A percentile compares a stretch with the other conserved stretches of the same genome.
Conservation (phyloP, 2,329 filamentous ascomycete genomes). For the Uncinocarpus reesii region DNA sequence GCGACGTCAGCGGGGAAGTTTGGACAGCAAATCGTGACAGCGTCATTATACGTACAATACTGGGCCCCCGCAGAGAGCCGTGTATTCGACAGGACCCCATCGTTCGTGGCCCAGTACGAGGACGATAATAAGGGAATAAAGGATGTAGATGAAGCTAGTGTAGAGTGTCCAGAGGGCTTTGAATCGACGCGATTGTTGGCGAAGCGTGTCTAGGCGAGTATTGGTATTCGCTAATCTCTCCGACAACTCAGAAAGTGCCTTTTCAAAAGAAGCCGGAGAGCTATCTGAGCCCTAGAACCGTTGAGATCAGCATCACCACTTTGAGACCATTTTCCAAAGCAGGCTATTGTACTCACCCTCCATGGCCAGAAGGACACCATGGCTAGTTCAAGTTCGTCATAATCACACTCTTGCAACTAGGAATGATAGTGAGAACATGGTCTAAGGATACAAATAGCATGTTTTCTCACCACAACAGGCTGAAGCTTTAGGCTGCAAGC, state of each 20-base stretch:
- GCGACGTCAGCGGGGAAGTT: constrained; percentile 13
- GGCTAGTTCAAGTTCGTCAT: constrained; percentile 5
- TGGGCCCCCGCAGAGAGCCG: constrained; percentile 66
- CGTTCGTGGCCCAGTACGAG: constrained; percentile 77
- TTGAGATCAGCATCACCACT: constrained; percentile 1
- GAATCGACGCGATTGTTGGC: constrained; percentile 62
- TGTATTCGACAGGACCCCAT: constrained; percentile 68
- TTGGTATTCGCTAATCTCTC: constrained; percentile 69
- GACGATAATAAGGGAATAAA: constrained; percentile 69
- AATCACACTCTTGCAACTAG: not conserved
- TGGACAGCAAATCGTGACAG: not conserved
- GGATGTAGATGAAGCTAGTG: constrained; percentile 77
- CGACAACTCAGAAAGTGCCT: constrained; percentile 70
- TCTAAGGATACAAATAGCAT: too few species aligned
- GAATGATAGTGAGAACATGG: not conserved
- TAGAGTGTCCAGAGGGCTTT: constrained; percentile 87
- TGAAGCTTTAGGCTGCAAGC: too few species aligned
- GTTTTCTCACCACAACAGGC: too few species aligned
- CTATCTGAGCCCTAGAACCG: constrained; percentile 56
- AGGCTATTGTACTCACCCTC: constrained; percentile 46
- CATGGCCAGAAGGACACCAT: constrained; percentile 87
- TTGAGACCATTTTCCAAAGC: not conserved
- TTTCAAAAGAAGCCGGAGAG: constrained; percentile 88
- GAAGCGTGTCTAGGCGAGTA: constrained; percentile 60
- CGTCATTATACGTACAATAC: constrained; percentile 51